Conservation (phyloP, 371 early-diverging fungal species). For the Rhizopus delemar region DNA sequence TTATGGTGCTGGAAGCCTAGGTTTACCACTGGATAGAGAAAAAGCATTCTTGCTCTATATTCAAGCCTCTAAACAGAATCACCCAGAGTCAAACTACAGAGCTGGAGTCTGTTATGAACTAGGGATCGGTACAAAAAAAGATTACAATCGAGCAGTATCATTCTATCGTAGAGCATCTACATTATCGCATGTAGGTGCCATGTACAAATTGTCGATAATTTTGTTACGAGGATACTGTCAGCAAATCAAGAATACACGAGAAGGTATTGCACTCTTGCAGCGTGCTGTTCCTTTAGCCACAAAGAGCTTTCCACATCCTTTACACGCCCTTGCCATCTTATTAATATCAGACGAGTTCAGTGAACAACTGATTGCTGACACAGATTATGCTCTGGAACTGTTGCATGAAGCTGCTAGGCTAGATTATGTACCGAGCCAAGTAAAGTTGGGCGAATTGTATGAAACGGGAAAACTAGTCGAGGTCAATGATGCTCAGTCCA, state of each 20-base stretch:
- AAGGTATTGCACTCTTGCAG: conserved; percentile 91
- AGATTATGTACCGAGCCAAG: conserved; percentile 88
- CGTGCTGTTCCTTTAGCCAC: conserved; percentile 81
- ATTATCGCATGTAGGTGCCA: conserved; percentile 86
- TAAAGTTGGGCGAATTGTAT: conserved; percentile 87
- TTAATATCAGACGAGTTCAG: conserved; percentile 71
- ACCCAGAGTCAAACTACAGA: conserved; percentile 88
- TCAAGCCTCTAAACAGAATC: conserved; percentile 88
- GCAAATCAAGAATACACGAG: conserved; percentile 75
- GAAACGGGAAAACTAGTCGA: conserved; percentile 86
- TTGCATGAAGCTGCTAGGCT: conserved; percentile 84
- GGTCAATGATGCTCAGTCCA: conserved; percentile 82
- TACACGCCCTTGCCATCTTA: conserved; percentile 86
- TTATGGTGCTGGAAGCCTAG: conserved; percentile 74
- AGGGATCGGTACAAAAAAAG: conserved; percentile 87
- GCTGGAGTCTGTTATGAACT: conserved; percentile 92
- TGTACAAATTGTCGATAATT: conserved; percentile 93
- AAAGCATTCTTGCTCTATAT: conserved; percentile 86
- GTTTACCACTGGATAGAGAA: conserved; percentile 77
- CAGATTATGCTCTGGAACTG: conserved; percentile 80
- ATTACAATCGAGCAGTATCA: conserved; percentile 75
- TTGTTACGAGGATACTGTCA: conserved; percentile 77
- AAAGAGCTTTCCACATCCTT: conserved; percentile 77
- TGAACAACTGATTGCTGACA: conserved; percentile 70
- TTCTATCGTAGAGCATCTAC: conserved; percentile 93